Percentiles rank a stretch among this genome's conserved stretches.
Conservation (phyloP, 1,284 basidiomycete species). For the Hemileia vastatrix region DNA sequence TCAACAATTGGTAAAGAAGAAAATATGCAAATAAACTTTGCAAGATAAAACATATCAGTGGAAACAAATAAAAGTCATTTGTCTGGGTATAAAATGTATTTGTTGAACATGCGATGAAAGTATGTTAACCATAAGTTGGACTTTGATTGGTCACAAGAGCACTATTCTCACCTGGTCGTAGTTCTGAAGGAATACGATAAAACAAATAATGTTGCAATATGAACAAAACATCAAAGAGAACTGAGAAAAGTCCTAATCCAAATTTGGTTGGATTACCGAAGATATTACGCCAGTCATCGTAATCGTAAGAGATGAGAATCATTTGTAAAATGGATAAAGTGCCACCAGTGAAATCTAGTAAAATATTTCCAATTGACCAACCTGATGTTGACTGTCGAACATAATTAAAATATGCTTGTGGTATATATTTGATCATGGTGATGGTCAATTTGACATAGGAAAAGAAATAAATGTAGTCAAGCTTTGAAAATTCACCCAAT, state of each 20-base stretch:
- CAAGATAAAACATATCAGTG: too few relatives aligned
- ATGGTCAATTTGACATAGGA: too few relatives aligned
- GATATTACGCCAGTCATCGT: conserved; percentile 17
- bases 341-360: conserved; percentile 24
- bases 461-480: too few relatives aligned
- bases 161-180: too few relatives aligned
- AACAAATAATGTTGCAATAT: conserved; percentile 35
- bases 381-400: conserved; percentile 7
- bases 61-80: too few relatives aligned
- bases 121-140: too few relatives aligned
- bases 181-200: too few relatives aligned
- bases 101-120: too few relatives aligned
- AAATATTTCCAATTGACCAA: conserved; percentile 23
- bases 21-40: too few relatives aligned
- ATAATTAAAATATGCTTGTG: conserved; percentile 13
- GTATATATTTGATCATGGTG: conserved; percentile 16
- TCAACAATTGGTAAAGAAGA: too few relatives aligned
- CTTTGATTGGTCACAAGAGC: too few relatives aligned
- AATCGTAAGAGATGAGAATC: conserved; percentile 4
- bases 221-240: conserved; percentile 32
- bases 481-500: conserved; percentile 29
- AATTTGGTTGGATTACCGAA: neutral
- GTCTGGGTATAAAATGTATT: too few relatives aligned
- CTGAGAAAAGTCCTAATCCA: conserved; percentile 22
- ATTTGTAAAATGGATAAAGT: conserved; percentile 18